Base-by-base conservation (phyloP, 805 yeast species). In the Candida parachauliodes region DNA sequence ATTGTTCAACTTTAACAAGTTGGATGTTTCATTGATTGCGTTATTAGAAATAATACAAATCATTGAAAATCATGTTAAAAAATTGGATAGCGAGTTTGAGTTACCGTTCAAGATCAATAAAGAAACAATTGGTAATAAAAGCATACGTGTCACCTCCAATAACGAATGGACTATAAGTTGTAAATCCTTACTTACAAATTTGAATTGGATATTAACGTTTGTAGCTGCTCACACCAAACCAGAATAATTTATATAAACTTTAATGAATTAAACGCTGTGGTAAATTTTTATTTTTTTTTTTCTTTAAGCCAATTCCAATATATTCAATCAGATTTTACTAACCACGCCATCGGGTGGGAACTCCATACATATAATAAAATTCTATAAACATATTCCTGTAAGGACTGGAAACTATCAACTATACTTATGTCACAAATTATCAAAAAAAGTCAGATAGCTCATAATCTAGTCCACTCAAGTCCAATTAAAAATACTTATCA, bases 81-180 rank as follows among this genome's bases (percentile, higher is more conserved):
- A 52, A n/a, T 47, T 70, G 9, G 88, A 83, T 48, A 49, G 60
- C 4, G 70, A 68, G 8, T 70, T 81, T 31, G 86, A 81, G 31
- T 57, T 88, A 14, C 96, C 97, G 0, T 88, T 88, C 54, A 62
- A 62, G 14, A 86, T 89, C 59, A 54, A 50, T 19, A 72, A 70
- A 7, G 95, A 84, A 44, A 73, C 74, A 36, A 82, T 91, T 24
- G 95, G 93, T 1, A 88, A 86, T 1, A 74, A 78, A 39, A 77
- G 85, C 34, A 81, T 91, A n/a, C 67, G 80, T 32, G 72, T 87
- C 1, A 76, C 85, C 1, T 74, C 85, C 2, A 82, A 81, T 54
- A 77, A 78, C 31, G 87, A 83, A 44, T 89, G 98, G 98, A 87
- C 96, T 0, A 76, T 82, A 18, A 91, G 95, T 1, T 88, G 96